Evolutionary conservation across 1,139 yeast genomes (phyloP), one percentile per base, ranked within the genome.

Genomic region (Magnusiomyces tetraspermus): DNA sequence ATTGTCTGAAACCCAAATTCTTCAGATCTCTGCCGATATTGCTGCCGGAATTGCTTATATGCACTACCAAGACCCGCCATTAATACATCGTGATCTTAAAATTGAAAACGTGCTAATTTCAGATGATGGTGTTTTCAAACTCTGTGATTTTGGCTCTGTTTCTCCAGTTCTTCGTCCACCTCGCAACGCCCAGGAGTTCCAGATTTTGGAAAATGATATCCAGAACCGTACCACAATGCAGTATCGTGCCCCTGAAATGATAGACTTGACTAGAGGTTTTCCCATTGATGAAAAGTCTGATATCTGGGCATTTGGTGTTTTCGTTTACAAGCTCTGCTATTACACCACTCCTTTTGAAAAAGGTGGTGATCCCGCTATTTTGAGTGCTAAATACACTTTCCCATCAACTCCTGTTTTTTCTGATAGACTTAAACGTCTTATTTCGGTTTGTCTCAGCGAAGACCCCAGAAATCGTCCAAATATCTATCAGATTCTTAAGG

Each of bases 181-280:
- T 1, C 71, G 76, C 54, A 78, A 76, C 56, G 75, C 80, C 8
- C 80, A 79, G 55, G 95, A 85, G 62, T 74, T 83, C 60, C 82
- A 82, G 51, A 71, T 77, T 17, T 69, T 90, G 47, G 86, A 85
- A 58, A 87, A 86, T 59, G 97, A 92, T 64, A 79, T 92, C 54
- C 80, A 86, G 73, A 83, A 83, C 58, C 94, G 92, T 67, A 92
- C 98, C 0, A 92, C 98, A 1, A 96, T 97, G n/a, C 98, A 92
- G 67, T 92, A 92, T 68, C 76, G 98, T 59, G 77, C 96, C 1
- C 98, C 98, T 0, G 98, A 92, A 68, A 92, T 92, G 98, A 78
- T 94, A 52, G 97, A 92, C 68, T 75, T 92, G 46, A 79, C 84
- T 58, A 77, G 85, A 57, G 87, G 94, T 2, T 76, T 84, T 56